Conservation (phyloP, 2,329 filamentous ascomycete species). For the Capronia americana region DNA sequence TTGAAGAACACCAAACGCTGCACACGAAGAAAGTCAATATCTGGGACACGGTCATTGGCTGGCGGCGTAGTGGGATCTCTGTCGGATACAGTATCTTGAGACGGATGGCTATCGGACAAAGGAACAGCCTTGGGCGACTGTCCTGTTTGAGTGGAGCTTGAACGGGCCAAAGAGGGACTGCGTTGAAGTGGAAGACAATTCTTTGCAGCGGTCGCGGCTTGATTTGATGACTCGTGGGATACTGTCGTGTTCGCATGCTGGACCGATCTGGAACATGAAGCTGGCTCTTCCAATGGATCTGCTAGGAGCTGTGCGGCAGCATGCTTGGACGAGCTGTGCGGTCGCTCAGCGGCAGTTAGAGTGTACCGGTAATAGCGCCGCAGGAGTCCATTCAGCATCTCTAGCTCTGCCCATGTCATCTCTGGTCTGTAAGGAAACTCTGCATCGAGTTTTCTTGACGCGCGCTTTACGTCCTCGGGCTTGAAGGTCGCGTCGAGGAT, state of each 20-base stretch:
- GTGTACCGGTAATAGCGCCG: conserved; percentile 22
- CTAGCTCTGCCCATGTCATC: conserved; percentile 32
- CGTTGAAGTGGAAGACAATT: neutral
- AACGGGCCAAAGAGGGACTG: neutral
- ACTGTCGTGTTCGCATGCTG: neutral
- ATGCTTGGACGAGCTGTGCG: neutral
- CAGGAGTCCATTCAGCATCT: conserved; percentile 26
- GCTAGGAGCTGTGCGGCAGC: neutral
- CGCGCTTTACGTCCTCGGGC: neutral
- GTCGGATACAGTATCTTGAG: conserved; percentile 11
- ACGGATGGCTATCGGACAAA: conserved; percentile 3
- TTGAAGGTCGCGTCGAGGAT: conserved; percentile 29
- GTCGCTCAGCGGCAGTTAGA: neutral
- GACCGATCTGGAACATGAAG: neutral
- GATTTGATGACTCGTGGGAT: neutral
- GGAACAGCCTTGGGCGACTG: neutral
- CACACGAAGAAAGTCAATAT: conserved; percentile 31
- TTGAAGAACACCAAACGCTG: conserved; percentile 36
- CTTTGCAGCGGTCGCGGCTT: neutral
- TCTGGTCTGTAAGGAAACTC: conserved; percentile 34
- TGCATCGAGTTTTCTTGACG: conserved; percentile 16
- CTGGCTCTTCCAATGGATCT: neutral
- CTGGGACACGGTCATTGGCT: conserved; percentile 1
- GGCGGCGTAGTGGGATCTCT: neutral
- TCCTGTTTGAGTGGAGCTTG: neutral